phyloP scores from a whole-genome alignment of 805 yeast species.

The Hanseniaspora clermontiae region DNA sequence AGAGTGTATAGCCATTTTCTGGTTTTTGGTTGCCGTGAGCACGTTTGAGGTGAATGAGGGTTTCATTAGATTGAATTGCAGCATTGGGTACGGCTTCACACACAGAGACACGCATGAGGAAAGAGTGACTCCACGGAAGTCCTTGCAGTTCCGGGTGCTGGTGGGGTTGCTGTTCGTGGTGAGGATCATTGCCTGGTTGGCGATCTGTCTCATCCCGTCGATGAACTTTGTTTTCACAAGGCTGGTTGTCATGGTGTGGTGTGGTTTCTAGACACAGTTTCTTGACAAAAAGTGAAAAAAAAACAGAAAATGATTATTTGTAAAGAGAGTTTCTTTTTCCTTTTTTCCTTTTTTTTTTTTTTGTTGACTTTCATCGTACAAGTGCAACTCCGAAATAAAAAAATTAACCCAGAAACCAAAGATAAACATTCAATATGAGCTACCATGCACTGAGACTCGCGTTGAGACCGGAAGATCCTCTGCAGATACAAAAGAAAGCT shows the following conservation, averaged over 20 bases:
- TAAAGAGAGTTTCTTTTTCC: background rate
- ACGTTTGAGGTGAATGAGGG: slow-evolving; percentile 71
- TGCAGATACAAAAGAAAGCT: background rate
- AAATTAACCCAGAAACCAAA: background rate
- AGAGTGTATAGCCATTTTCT: slow-evolving; percentile 54
- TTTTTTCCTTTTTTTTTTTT: background rate
- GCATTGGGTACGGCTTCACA: slow-evolving; percentile 58
- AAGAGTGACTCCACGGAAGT: slow-evolving; percentile 57
- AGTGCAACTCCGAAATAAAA: background rate
- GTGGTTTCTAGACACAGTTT: no score
- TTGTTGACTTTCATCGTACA: background rate
- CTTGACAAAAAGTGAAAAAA: no score
- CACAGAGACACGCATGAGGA: slow-evolving; percentile 79
- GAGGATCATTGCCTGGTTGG: slow-evolving; percentile 45
- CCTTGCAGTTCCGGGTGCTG: slow-evolving; percentile 15
- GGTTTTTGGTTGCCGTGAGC: slow-evolving; percentile 40
- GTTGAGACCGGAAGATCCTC: background rate
- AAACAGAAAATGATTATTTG: no score
- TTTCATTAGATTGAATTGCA: slow-evolving; percentile 74
- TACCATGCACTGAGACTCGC: background rate
- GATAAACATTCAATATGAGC: background rate
- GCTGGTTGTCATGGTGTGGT: background rate
- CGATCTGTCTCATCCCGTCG: slow-evolving; percentile 36
- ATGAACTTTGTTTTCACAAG: slow-evolving; percentile 23
- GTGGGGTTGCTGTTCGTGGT: slow-evolving; percentile 37